phyloP scores from a whole-genome alignment of 257 asterid genomes.

The Gynochthodes officinalis region DNA sequence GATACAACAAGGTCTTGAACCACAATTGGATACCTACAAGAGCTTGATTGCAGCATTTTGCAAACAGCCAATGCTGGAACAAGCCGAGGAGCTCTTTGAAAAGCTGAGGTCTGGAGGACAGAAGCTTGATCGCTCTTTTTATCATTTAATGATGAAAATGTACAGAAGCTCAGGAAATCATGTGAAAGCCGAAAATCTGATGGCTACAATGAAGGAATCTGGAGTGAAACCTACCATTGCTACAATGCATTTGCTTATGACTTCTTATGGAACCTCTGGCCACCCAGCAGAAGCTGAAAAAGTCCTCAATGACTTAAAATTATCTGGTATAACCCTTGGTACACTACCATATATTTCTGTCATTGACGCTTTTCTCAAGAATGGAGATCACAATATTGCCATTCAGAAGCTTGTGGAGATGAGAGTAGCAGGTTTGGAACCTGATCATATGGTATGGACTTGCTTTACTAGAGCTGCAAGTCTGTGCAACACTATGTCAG shows the following conservation, averaged over 20 bases:
- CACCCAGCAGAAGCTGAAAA: constrained; percentile 88
- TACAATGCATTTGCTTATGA: constrained; percentile 94
- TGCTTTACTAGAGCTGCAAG: constrained; percentile 89
- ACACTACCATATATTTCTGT: constrained; percentile 80
- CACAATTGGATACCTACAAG: constrained; percentile 70
- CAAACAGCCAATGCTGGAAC: constrained; percentile 71
- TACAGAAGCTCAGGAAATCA: constrained; percentile 69
- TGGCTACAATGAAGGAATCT: constrained; percentile 80
- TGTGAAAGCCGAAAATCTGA: constrained; percentile 69
- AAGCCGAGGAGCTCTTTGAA: constrained; percentile 84
- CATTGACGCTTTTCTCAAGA: constrained; percentile 84
- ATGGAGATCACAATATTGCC: constrained; percentile 65
- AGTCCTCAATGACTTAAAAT: constrained; percentile 65
- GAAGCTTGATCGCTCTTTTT: constrained; percentile 72
- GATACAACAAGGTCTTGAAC: constrained; percentile 53
- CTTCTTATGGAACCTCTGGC: constrained; percentile 93
- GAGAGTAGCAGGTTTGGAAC: constrained; percentile 68
- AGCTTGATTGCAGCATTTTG: constrained; percentile 84
- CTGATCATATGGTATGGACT: constrained; percentile 87
- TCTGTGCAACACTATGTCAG: constrained; percentile 44
- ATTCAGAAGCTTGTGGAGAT: constrained; percentile 68
- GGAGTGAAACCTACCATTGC: constrained; percentile 78
- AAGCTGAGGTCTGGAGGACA: constrained; percentile 53
- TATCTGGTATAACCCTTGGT: constrained; percentile 51
- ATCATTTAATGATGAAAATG: constrained; percentile 97